Evolutionary conservation across 768 basidiomycete genomes (phyloP).

Genomic region (Paxillus ammoniavirescens): DNA sequence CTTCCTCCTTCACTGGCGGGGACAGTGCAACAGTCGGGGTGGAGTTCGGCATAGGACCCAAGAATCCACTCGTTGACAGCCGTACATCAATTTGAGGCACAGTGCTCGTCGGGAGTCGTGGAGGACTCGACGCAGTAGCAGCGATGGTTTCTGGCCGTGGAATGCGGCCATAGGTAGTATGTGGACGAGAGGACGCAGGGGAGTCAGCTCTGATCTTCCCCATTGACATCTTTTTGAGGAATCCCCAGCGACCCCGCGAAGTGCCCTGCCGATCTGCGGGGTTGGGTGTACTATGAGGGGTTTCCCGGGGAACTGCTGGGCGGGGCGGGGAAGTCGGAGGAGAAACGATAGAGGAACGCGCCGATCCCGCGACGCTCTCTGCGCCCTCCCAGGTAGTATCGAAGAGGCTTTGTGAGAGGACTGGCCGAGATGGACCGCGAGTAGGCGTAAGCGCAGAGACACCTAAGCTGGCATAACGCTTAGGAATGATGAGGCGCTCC

Average conservation of each 20-base stretch:
- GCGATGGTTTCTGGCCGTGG: constrained; percentile 14
- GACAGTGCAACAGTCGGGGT: constrained; percentile 31
- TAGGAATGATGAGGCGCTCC: constrained; percentile 38
- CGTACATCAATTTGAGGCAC: constrained; percentile 68
- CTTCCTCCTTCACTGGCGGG: constrained; percentile 22
- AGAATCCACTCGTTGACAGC: constrained; percentile 65
- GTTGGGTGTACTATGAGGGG: constrained; percentile 11
- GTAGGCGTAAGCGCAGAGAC: constrained; percentile 38
- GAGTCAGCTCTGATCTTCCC: constrained; percentile 79
- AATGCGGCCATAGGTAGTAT: constrained; percentile 28
- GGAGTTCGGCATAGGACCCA: constrained; percentile 47
- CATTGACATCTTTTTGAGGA: constrained; percentile 99
- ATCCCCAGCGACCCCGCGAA: constrained; percentile 78
- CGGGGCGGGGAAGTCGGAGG: constrained; percentile 30
- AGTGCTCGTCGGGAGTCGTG: constrained; percentile 36
- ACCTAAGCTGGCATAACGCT: constrained; percentile 71
- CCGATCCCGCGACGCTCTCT: constrained; percentile 13
- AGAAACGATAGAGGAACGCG: constrained; percentile 24
- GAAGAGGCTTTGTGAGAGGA: constrained; percentile 46
- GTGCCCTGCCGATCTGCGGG: constrained; percentile 24
- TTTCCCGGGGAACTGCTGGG: constrained; percentile 9
- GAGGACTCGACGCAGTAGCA: constrained; percentile 22
- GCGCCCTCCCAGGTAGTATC: constrained; percentile 43
- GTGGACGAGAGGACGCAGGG: constrained; percentile 39
- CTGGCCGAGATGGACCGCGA: constrained; percentile 34